These are phyloP conservation scores for Nemania sp. DNA, from an alignment of 2,329 filamentous ascomycete species.

Conservation along the genomic window DNA sequence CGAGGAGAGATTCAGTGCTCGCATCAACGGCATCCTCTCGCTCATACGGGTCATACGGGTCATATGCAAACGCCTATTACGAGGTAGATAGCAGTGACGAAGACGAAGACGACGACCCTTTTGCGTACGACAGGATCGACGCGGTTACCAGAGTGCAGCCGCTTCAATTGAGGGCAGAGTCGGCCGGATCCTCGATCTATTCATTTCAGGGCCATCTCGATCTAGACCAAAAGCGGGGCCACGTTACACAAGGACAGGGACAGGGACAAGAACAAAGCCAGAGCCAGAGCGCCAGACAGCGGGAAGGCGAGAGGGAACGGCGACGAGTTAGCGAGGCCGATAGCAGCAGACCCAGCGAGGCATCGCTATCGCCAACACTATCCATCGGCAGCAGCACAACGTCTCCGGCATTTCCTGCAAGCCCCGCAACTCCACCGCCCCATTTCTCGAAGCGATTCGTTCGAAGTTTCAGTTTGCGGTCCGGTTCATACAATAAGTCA, in stretches of 20 bases:
- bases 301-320: background rate
- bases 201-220: constrained; percentile 34
- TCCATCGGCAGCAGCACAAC: constrained; percentile 49
- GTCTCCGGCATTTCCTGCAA: constrained; percentile 42
- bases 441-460: constrained; percentile 48
- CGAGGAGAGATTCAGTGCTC: constrained; percentile 68
- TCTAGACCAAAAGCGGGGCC: constrained; percentile 12
- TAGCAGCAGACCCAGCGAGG: constrained; percentile 48
- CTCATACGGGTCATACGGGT: constrained; percentile 39
- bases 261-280: background rate
- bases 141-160: constrained; percentile 43
- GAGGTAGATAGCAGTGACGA: constrained; percentile 53
- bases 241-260: constrained; percentile 8
- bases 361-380: constrained; percentile 46
- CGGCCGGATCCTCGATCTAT: constrained; percentile 51
- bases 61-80: constrained; percentile 47
- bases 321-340: constrained; percentile 41
- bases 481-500: constrained; percentile 39
- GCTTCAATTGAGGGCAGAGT: constrained; percentile 46
- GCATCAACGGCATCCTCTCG: constrained; percentile 58
- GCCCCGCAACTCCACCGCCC: constrained; percentile 48
- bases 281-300: constrained; percentile 28
- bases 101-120: constrained; percentile 53
- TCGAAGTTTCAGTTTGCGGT: constrained; percentile 48
- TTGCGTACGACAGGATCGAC: constrained; percentile 47